These are phyloP conservation scores for Lepidopterella palustris DNA, from an alignment of 495 filamentous ascomycete genomes.

Conservation along the genomic window DNA sequence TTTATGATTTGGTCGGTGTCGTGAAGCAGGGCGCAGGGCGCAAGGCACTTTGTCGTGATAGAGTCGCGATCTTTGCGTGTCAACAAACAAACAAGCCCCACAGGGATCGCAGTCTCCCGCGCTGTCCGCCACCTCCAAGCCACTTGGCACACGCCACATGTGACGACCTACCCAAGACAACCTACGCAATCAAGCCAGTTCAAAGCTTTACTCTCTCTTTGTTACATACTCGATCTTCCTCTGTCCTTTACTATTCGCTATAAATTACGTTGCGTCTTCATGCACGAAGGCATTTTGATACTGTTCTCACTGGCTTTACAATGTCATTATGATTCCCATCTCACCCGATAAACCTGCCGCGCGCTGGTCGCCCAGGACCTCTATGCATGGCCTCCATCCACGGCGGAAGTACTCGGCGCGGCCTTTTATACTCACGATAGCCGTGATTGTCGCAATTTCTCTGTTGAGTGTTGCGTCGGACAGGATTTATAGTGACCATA, in stretches of 20 bases:
- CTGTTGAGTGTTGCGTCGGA: conserved; percentile 13
- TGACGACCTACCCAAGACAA: no score
- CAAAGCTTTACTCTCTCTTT: no score
- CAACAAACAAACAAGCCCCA: no score
- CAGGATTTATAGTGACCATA: neutral
- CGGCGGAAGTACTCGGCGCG: conserved; percentile 30
- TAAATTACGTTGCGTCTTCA: neutral
- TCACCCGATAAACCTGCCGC: neutral
- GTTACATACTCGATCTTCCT: no score
- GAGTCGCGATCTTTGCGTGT: no score
- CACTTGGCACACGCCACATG: no score
- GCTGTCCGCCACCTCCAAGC: no score
- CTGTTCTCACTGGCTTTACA: neutral
- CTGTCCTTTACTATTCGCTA: neutral
- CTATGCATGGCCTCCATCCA: neutral
- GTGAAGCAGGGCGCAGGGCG: no score
- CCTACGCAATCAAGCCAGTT: no score
- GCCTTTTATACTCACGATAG: conserved; percentile 35
- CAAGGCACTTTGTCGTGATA: no score
- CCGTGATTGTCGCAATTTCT: conserved; percentile 22
- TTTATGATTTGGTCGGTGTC: no score
- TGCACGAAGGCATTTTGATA: neutral
- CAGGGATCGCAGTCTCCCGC: no score
- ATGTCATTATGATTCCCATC: conserved; percentile 9
- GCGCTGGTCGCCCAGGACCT: neutral